phyloP scores from a whole-genome alignment of 2,329 filamentous ascomycete species.

The Lasiodiplodia theobromae region DNA sequence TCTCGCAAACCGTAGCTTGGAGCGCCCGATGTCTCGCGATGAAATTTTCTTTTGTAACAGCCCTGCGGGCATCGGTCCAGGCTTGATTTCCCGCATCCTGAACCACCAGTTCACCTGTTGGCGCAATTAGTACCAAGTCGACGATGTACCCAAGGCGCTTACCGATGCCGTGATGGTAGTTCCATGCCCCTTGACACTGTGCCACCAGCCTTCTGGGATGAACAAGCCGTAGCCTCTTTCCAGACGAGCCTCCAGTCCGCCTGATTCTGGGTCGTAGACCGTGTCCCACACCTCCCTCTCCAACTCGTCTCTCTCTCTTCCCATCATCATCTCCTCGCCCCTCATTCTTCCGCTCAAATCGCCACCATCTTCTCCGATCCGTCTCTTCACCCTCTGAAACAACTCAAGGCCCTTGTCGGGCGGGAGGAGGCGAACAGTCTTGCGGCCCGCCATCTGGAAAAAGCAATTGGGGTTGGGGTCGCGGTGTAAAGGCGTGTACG shows the following conservation, averaged over 20 bases:
- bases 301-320: slow-evolving; percentile 70
- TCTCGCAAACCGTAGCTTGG: too few species aligned
- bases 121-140: slow-evolving; percentile 38
- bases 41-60: neutral
- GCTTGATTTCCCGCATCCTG: slow-evolving; percentile 52
- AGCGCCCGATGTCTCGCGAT: too few species aligned
- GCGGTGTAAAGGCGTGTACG: slow-evolving; percentile 87
- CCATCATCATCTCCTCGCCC: slow-evolving; percentile 91
- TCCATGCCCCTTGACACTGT: slow-evolving; percentile 74
- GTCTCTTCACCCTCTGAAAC: slow-evolving; percentile 56
- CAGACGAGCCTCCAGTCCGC: slow-evolving; percentile 55
- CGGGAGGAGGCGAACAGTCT: slow-evolving; percentile 74
- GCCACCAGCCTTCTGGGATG: slow-evolving; percentile 87
- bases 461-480: slow-evolving; percentile 97
- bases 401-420: slow-evolving; percentile 71
- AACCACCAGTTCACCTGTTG: slow-evolving; percentile 81
- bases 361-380: slow-evolving; percentile 8
- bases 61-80: neutral
- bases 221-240: slow-evolving; percentile 74
- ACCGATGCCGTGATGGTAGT: slow-evolving; percentile 65
- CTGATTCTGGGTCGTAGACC: slow-evolving; percentile 32
- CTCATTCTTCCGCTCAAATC: slow-evolving; percentile 62
- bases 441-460: slow-evolving; percentile 77
- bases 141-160: slow-evolving; percentile 36
- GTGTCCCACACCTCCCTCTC: slow-evolving; percentile 74